Conservation (phyloP, 2,329 filamentous ascomycete genomes). For the Arthrobotrys conoides region DNA sequence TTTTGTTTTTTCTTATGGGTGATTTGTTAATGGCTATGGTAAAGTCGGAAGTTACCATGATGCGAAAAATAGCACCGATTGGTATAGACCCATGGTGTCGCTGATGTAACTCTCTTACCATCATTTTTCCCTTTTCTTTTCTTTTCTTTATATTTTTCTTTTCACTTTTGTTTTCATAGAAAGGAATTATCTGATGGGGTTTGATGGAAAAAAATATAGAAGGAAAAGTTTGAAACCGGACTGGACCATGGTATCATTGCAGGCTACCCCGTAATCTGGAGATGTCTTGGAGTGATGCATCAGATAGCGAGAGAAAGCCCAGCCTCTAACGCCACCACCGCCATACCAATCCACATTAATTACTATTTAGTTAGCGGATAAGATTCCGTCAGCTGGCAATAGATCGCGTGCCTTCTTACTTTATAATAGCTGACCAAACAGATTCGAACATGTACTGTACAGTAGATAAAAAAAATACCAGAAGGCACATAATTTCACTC, state of each 20-base stretch:
- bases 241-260: too few relatives aligned
- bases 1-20: neutral
- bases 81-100: neutral
- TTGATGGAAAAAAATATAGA: conserved; percentile 21
- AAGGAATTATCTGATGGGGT: neutral
- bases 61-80: neutral
- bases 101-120: neutral
- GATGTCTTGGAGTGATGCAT: conserved; percentile 8
- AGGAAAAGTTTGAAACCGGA: conserved; percentile 15
- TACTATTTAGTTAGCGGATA: too few relatives aligned
- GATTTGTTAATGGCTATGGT: neutral
- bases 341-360: conserved; percentile 1
- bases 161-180: conserved; percentile 8
- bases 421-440: neutral
- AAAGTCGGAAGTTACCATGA: neutral
- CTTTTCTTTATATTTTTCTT: neutral
- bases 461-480: neutral
- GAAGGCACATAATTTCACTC: neutral
- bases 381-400: conserved; percentile 16
- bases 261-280: neutral
- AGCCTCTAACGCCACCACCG: neutral
- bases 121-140: neutral
- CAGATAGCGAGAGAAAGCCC: neutral
- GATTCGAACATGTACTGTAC: neutral
- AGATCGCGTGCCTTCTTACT: conserved; percentile 27